Evolutionary conservation across 1,139 yeast species (phyloP).

Genomic region (Magnusiomyces magnusii): DNA sequence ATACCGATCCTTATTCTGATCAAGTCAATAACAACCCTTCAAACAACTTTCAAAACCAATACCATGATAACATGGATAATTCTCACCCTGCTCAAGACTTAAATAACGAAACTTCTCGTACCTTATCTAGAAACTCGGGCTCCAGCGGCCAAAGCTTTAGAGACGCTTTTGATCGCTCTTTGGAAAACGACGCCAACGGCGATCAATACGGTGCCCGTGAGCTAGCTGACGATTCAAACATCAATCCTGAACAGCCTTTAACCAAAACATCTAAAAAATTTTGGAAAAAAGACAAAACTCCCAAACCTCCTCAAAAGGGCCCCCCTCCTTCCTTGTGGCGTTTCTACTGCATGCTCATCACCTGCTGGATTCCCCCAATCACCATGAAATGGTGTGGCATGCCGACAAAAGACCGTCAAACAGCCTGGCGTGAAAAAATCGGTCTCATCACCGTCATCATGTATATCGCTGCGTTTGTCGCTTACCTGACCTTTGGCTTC

Average conservation of each 20-base stretch:
- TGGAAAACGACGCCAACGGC: constrained; percentile 29
- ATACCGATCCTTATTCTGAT: background rate
- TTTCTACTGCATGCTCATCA: constrained; percentile 65
- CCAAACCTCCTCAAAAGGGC: constrained; percentile 6
- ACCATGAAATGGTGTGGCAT: constrained; percentile 67
- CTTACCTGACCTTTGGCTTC: constrained; percentile 86
- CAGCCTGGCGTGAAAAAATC: constrained; percentile 96
- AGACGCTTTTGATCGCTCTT: constrained; percentile 42
- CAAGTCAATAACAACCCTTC: background rate
- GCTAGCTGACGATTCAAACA: constrained; percentile 8
- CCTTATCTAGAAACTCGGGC: constrained; percentile 12
- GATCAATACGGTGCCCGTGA: constrained; percentile 11
- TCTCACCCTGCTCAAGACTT: no score
- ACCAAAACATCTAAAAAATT: constrained; percentile 17
- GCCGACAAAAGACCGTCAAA: constrained; percentile 70
- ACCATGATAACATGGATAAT: no score
- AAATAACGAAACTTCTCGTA: background rate
- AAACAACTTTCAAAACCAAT: background rate
- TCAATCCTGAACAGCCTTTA: constrained; percentile 14
- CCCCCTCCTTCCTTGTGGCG: constrained; percentile 62
- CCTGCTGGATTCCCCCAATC: constrained; percentile 90
- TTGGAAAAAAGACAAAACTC: constrained; percentile 1
- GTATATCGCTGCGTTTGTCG: constrained; percentile 69
- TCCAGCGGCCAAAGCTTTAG: constrained; percentile 25
- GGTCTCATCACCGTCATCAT: constrained; percentile 72